Percentiles rank a stretch among this genome's conserved stretches.
Evolutionary conservation across 2,329 filamentous ascomycete genomes (phyloP).

Genomic region (Pseudocercospora fijiensis): DNA sequence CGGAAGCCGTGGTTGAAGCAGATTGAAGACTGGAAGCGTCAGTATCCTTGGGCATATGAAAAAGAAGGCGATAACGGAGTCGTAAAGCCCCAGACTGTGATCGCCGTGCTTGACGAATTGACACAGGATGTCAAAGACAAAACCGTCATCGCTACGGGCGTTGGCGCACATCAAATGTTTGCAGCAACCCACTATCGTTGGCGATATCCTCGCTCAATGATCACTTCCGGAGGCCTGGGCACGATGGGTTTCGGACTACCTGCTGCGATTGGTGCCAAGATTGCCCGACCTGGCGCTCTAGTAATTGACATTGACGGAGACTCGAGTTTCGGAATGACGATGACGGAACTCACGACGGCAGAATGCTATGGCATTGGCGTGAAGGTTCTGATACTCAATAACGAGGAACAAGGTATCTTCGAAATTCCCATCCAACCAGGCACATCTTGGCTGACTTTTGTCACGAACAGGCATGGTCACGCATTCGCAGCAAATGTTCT

Average conservation of each 20-base stretch:
- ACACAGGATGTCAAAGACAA: constrained; percentile 75
- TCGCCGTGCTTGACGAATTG: constrained; percentile 83
- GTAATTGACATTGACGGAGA: constrained; percentile 97
- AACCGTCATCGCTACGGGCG: constrained; percentile 87
- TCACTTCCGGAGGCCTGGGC: constrained; percentile 90
- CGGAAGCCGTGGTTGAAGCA: constrained; percentile 84
- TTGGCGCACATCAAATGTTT: constrained; percentile 99
- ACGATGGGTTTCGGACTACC: constrained; percentile 95
- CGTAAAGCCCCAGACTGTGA: constrained; percentile 91
- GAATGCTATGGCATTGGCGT: constrained; percentile 94
- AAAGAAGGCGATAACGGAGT: constrained; percentile 67
- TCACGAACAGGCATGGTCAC: constrained; percentile 69
- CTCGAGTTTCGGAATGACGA: constrained; percentile 98
- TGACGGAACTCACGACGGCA: constrained; percentile 90
- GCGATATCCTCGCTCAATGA: constrained; percentile 86
- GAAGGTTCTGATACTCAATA: constrained; percentile 93
- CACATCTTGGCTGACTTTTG: neutral
- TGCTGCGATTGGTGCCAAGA: constrained; percentile 94
- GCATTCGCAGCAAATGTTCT: constrained; percentile 96
- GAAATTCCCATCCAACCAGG: neutral
- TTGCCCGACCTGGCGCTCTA: constrained; percentile 75
- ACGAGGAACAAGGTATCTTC: constrained; percentile 97
- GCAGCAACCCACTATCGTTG: constrained; percentile 96
- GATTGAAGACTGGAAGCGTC: constrained; percentile 86
- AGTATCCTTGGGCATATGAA: constrained; percentile 87